These are phyloP conservation scores for Fusarium austroafricanum DNA, from an alignment of 2,329 filamentous ascomycete species.

Conservation along the genomic window DNA sequence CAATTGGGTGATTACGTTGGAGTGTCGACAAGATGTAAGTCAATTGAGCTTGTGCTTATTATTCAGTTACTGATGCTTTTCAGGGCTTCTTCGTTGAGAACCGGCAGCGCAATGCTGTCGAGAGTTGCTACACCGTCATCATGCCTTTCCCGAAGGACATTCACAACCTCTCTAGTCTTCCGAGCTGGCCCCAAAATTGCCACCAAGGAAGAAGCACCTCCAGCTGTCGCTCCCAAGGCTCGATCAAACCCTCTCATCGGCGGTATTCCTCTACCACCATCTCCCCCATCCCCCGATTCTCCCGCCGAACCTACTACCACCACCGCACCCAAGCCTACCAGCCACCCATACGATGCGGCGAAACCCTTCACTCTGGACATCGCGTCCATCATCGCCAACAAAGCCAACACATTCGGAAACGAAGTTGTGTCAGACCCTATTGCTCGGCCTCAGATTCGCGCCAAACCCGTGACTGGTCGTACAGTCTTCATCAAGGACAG, in stretches of 20 bases:
- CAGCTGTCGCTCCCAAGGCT: conserved; percentile 5
- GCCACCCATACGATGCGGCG: conserved; percentile 46
- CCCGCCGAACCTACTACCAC: neutral
- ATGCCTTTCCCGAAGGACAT: conserved; percentile 43
- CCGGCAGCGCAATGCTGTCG: conserved; percentile 49
- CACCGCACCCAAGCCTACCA: conserved; percentile 1
- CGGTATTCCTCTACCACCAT: conserved; percentile 23
- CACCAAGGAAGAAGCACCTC: conserved; percentile 7
- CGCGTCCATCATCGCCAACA: conserved; percentile 51
- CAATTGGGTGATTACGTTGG: conserved; percentile 37
- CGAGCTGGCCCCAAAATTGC: conserved; percentile 36
- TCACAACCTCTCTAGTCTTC: conserved; percentile 50
- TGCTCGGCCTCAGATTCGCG: conserved; percentile 46
- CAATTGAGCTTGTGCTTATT: accelerated
- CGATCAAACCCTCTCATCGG: conserved; percentile 19
- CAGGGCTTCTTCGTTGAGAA: conserved; percentile 46
- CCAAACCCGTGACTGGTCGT: conserved; percentile 52
- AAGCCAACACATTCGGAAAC: conserved; percentile 41
- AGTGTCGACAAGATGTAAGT: conserved; percentile 40
- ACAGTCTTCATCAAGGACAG: conserved; percentile 54
- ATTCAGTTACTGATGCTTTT: conserved; percentile 4
- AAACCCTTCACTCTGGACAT: conserved; percentile 49
- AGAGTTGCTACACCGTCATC: conserved; percentile 43
- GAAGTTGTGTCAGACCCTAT: conserved; percentile 40
- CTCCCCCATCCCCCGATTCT: neutral